Evolutionary conservation across 345 rosid species (phyloP).

Genomic region (Heritiera fomes): DNA sequence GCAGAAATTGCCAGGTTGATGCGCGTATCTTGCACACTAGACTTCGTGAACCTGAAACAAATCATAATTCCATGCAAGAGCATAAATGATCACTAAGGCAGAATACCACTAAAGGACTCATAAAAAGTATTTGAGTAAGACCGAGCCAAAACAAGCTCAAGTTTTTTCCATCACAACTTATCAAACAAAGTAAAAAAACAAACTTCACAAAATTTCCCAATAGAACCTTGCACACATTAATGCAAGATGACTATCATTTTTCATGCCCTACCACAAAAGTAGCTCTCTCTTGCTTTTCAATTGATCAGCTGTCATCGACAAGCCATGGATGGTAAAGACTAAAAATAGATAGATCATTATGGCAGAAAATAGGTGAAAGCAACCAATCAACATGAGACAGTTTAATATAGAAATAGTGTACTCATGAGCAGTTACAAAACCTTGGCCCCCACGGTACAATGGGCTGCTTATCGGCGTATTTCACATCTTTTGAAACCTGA

Average conservation of each 20-base stretch:
- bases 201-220: not conserved
- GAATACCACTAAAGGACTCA: not conserved
- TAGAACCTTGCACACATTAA: not conserved
- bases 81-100: not conserved
- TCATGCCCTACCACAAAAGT: conserved; percentile 1
- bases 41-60: conserved; percentile 71
- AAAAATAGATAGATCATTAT: not conserved
- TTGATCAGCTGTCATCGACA: not conserved
- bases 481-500: conserved; percentile 96
- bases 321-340: not conserved
- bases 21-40: conserved; percentile 54
- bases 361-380: not conserved
- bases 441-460: conserved; percentile 98
- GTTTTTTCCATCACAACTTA: not conserved
- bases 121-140: not conserved
- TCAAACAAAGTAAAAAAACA: not conserved
- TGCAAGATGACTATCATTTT: not conserved
- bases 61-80: conserved; percentile 9
- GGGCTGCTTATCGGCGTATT: conserved; percentile 96
- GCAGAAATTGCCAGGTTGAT: conserved; percentile 90
- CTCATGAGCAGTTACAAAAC: conserved; percentile 33
- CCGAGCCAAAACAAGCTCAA: not conserved
- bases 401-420: not conserved
- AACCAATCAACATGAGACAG: conserved; percentile 1
- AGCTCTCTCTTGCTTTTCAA: not conserved